Conservation (phyloP, 768 basidiomycete species). For the Wakefieldia striispora region DNA sequence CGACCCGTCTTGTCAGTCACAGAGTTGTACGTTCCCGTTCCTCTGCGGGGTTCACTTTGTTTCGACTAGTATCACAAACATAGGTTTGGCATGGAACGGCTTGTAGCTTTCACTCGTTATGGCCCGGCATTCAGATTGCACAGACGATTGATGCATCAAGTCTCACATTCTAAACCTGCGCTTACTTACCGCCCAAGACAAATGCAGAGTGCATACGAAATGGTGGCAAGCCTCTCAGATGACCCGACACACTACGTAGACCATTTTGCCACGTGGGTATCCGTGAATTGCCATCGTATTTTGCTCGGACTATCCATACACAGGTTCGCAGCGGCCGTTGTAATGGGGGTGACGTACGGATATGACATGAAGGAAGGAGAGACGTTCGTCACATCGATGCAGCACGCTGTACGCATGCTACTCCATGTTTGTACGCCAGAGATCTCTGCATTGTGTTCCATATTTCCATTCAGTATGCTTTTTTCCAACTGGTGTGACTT, state of each 20-base stretch:
- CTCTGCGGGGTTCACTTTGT: neutral
- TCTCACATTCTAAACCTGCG: constrained; percentile 11
- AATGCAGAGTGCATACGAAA: constrained; percentile 9
- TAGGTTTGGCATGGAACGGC: constrained; percentile 22
- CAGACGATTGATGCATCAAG: constrained; percentile 19
- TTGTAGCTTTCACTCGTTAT: constrained; percentile 13
- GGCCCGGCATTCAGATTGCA: constrained; percentile 23
- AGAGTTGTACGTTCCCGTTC: constrained; percentile 2
- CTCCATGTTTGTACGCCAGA: neutral
- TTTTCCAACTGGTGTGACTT: neutral
- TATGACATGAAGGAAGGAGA: constrained; percentile 11
- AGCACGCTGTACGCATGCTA: constrained; percentile 10
- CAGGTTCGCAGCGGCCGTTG: constrained; percentile 3
- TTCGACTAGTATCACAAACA: neutral
- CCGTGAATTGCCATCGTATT: neutral
- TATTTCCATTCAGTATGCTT: constrained; percentile 12
- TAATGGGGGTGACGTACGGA: constrained; percentile 20
- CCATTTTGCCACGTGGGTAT: constrained; percentile 14
- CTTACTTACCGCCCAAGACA: constrained; percentile 16
- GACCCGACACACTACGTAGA: constrained; percentile 5
- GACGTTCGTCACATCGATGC: constrained; percentile 8
- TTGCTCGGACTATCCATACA: neutral
- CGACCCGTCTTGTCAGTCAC: constrained; percentile 2
- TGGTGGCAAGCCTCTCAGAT: constrained; percentile 4
- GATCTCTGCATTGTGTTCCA: neutral